phyloP scores from a whole-genome alignment of 306 rosid species.

The Hippophae tibetana region DNA sequence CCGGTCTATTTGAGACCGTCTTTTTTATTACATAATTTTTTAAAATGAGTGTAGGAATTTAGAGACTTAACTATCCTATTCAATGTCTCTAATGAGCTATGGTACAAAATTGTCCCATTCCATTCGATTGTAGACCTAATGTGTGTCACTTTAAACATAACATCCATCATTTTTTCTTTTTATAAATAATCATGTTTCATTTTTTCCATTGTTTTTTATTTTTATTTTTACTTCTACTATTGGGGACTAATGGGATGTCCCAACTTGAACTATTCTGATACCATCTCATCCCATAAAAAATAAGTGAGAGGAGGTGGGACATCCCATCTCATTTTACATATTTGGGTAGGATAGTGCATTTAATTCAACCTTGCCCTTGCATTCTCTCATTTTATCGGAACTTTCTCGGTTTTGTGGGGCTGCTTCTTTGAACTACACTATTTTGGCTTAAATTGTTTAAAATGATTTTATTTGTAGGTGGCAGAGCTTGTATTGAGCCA shows the following conservation, averaged over 20 bases:
- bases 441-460: slow-evolving; percentile 16
- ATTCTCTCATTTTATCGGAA: background rate
- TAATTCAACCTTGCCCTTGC: background rate
- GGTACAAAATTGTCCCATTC: too few species aligned
- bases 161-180: too few species aligned
- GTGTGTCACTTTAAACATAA: too few species aligned
- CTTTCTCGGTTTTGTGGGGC: slow-evolving; percentile 2
- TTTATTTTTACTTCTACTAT: too few species aligned
- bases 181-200: too few species aligned
- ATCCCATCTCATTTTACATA: background rate
- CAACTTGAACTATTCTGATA: background rate
- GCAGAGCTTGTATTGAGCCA: slow-evolving; percentile 60
- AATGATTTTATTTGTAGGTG: slow-evolving; percentile 45
- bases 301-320: background rate
- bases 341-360: slow-evolving; percentile 13
- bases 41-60: too few species aligned
- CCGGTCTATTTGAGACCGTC: too few species aligned
- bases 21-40: too few species aligned
- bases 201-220: background rate
- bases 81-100: too few species aligned
- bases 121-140: too few species aligned
- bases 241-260: background rate
- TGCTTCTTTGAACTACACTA: slow-evolving; percentile 5
- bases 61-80: too few species aligned
- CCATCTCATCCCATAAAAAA: background rate